Conservation (phyloP, 345 rosid species). For the Acer saccharum region DNA sequence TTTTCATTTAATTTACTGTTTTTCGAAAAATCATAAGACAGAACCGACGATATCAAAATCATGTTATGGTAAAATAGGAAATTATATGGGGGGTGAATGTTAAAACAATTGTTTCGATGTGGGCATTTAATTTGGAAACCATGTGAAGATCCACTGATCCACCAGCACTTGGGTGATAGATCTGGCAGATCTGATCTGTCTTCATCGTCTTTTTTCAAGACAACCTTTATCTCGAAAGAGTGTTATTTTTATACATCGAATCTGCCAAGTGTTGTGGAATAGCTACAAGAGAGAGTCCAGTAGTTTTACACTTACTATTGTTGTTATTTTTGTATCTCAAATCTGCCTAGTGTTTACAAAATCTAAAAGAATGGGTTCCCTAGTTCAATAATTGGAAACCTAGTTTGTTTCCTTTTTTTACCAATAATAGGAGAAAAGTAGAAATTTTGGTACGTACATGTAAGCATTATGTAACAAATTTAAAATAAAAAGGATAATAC, state of each 20-base stretch:
- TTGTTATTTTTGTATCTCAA: not conserved
- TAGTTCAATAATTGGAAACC: not conserved
- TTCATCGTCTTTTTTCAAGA: not conserved
- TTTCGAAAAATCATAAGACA: not conserved
- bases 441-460: too few relatives aligned
- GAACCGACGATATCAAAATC: not conserved
- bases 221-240: not conserved
- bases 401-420: too few relatives aligned
- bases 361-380: too few relatives aligned
- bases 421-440: too few relatives aligned
- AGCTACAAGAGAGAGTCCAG: too few relatives aligned
- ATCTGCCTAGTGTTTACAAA: not conserved
- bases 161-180: not conserved
- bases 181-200: not conserved
- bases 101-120: not conserved
- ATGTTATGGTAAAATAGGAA: not conserved
- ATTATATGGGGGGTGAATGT: not conserved
- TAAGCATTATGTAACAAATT: too few relatives aligned
- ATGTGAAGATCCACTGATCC: slow-evolving; percentile 4
- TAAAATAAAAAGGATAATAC: too few relatives aligned
- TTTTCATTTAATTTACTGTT: too few relatives aligned
- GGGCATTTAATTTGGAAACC: slow-evolving; percentile 9
- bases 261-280: not conserved
- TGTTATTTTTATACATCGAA: too few relatives aligned
- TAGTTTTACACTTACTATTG: not conserved